Conservation (phyloP, 345 rosid species). For the Eucalyptus microcorys region DNA sequence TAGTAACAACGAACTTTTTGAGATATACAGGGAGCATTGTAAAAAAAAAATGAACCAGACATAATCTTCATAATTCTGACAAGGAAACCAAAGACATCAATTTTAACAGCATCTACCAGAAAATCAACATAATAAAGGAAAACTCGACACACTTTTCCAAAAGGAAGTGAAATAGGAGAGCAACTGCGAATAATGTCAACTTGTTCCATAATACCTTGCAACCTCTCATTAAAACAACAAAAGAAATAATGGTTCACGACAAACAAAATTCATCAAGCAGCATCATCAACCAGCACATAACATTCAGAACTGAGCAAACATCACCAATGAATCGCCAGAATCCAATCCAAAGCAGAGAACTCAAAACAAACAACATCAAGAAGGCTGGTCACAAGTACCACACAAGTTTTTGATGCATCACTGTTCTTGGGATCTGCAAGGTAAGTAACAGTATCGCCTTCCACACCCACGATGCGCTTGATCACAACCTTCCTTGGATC, state of each 20-base stretch:
- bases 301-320: neutral
- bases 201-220: neutral
- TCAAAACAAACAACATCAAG: neutral
- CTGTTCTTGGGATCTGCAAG: constrained; percentile 28
- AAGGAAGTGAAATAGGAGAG: neutral
- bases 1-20: neutral
- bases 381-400: constrained; percentile 20
- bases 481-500: constrained; percentile 27
- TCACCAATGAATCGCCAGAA: neutral
- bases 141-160: neutral
- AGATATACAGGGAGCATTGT: neutral
- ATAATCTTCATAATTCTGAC: neutral
- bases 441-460: constrained; percentile 48
- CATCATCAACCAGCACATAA: neutral
- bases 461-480: constrained; percentile 53
- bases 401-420: constrained; percentile 15
- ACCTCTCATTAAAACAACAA: neutral
- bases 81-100: neutral
- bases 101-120: neutral
- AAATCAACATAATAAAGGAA: neutral
- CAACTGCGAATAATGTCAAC: neutral
- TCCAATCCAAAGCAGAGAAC: neutral
- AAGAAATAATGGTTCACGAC: neutral
- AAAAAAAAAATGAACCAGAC: neutral
- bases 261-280: neutral